Conservation (phyloP, 2,329 filamentous ascomycete genomes). For the Aspergillus niger region DNA sequence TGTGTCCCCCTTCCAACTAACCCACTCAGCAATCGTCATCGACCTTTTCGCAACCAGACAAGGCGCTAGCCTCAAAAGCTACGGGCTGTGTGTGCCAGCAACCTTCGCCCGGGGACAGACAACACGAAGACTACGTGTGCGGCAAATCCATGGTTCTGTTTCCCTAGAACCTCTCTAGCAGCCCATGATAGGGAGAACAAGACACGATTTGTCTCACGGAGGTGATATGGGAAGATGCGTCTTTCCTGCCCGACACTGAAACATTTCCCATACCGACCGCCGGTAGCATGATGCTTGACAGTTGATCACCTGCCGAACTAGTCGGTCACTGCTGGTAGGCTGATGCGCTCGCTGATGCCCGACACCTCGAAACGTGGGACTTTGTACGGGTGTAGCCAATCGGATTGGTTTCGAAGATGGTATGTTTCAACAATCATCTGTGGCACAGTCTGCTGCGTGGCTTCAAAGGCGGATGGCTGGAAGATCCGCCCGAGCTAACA, state of each 20-base stretch:
- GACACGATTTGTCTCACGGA: not conserved
- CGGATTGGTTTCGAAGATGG: constrained; percentile 22
- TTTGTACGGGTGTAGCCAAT: constrained; percentile 29
- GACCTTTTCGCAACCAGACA: not conserved
- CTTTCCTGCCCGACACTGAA: constrained; percentile 5
- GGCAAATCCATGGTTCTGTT: not conserved
- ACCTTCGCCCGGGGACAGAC: not conserved
- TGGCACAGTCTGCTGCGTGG: constrained; percentile 35
- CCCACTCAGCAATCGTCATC: not conserved
- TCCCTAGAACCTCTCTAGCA: constrained; percentile 14
- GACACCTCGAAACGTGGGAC: constrained; percentile 25
- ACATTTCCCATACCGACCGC: not conserved
- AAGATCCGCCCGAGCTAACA: constrained; percentile 42
- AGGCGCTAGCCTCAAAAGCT: not conserved
- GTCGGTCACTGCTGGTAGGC: constrained; percentile 46
- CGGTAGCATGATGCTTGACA: constrained; percentile 1
- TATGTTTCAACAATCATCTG: constrained; percentile 29
- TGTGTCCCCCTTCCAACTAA: not conserved
- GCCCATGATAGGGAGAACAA: not conserved
- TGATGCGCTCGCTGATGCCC: constrained; percentile 58
- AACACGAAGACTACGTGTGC: constrained; percentile 2
- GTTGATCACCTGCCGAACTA: constrained; percentile 2
- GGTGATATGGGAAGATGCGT: not conserved
- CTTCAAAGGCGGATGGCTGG: constrained; percentile 45
- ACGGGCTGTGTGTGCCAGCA: not conserved